Evolutionary conservation across 169 alveolate species (phyloP).

Genomic region (Perkinsus marinus): DNA sequence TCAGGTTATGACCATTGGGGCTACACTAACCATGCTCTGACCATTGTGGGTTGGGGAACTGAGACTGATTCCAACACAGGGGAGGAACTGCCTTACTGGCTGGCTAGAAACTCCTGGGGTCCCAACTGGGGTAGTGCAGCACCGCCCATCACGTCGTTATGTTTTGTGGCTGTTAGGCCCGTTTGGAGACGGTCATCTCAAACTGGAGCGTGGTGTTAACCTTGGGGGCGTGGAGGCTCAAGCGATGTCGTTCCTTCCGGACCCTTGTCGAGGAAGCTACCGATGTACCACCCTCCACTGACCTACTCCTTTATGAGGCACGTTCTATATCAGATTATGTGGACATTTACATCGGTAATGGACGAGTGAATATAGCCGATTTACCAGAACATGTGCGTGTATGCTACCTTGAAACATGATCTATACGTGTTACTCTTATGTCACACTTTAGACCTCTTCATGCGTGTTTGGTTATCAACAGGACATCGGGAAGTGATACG

Average conservation of each 20-base stretch:
- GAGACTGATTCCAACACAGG: conserved; percentile 4
- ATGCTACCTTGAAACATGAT: background rate
- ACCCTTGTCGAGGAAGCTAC: conserved; percentile 11
- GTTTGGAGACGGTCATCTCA: conserved; percentile 14
- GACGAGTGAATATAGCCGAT: background rate
- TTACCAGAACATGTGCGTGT: background rate
- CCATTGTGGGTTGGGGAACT: conserved; percentile 25
- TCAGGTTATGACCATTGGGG: conserved; percentile 10
- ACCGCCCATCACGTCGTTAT: background rate
- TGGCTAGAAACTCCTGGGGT: conserved; percentile 27
- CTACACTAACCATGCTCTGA: conserved; percentile 25
- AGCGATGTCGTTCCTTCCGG: conserved; percentile 25
- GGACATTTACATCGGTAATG: background rate
- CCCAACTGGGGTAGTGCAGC: conserved; percentile 19
- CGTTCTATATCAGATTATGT: background rate
- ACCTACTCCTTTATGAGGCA: too few species aligned
- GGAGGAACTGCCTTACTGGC: conserved; percentile 16
- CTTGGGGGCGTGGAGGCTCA: conserved; percentile 30
- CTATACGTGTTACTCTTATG: background rate
- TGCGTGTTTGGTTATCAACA: background rate
- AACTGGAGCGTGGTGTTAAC: conserved; percentile 22
- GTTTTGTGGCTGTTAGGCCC: background rate
- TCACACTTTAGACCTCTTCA: background rate
- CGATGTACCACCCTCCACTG: background rate
- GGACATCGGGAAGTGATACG: too few species aligned